These are phyloP conservation scores for Penicillium cinerascens DNA, from an alignment of 495 filamentous ascomycete species.

Conservation along the genomic window DNA sequence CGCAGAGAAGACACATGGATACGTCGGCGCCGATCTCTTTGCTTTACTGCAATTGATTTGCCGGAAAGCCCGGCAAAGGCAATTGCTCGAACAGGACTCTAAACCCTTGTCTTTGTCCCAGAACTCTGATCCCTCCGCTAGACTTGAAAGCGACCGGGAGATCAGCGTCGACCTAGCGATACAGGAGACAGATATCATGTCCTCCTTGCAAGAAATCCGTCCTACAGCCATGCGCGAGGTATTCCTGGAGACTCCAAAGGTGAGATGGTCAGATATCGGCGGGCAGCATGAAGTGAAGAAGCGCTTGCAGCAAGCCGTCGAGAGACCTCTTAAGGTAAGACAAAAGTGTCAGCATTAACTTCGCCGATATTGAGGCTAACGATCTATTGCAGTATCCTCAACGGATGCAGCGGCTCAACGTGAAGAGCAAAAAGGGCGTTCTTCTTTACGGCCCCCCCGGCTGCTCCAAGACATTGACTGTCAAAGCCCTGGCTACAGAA, in stretches of 20 bases:
- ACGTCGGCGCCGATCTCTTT: conserved; percentile 62
- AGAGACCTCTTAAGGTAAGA: conserved; percentile 62
- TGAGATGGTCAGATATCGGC: conserved; percentile 86
- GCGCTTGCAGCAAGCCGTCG: conserved; percentile 58
- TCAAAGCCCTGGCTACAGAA: conserved; percentile 89
- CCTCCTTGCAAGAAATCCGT: conserved; percentile 55
- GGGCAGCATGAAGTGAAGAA: conserved; percentile 80
- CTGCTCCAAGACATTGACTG: conserved; percentile 92
- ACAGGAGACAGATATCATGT: conserved; percentile 49
- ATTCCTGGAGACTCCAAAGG: conserved; percentile 80
- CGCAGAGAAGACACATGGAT: conserved; percentile 62
- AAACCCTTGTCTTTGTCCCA: background rate
- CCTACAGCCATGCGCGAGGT: conserved; percentile 91
- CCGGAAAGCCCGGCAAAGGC: conserved; percentile 39
- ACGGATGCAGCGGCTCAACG: conserved; percentile 54
- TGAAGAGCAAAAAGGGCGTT: conserved; percentile 74
- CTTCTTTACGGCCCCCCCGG: conserved; percentile 93
- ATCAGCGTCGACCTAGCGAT: conserved; percentile 26
- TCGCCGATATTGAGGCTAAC: background rate
- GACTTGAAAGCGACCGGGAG: conserved; percentile 3
- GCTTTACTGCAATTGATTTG: conserved; percentile 47
- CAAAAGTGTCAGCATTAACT: background rate
- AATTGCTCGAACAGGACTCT: conserved; percentile 14
- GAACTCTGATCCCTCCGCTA: background rate
- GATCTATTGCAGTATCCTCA: conserved; percentile 50